These are phyloP conservation scores for Gossypium schwendimanii DNA, from an alignment of 441 rosid genomes.

Conservation along the genomic window DNA sequence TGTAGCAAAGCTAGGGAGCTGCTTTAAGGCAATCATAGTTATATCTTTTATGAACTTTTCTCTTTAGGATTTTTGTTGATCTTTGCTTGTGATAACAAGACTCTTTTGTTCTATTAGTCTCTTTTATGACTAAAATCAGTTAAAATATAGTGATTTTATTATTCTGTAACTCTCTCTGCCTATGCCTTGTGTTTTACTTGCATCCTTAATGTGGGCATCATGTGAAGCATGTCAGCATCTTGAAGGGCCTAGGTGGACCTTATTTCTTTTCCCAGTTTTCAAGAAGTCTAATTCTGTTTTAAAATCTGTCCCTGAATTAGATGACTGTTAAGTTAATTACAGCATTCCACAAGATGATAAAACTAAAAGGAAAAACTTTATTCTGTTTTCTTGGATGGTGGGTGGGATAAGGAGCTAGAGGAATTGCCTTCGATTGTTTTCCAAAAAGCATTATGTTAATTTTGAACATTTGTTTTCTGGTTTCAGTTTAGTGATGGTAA, in stretches of 20 bases:
- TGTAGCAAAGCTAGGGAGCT: not conserved
- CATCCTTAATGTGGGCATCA: not conserved
- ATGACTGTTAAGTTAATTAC: not conserved
- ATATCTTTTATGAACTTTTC: not conserved
- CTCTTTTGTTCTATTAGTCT: not conserved
- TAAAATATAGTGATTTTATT: not conserved
- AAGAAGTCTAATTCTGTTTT: not conserved
- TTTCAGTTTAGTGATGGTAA: not conserved
- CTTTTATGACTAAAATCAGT: not conserved
- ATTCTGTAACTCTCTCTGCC: not conserved
- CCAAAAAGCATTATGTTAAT: not conserved
- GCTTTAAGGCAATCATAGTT: not conserved
- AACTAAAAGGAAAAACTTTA: not conserved
- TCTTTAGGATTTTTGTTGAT: not conserved
- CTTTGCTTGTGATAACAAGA: not conserved
- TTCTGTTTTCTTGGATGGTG: constrained; percentile 11
- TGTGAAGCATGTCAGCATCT: not conserved
- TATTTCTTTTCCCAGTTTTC: not conserved
- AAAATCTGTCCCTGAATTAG: not conserved
- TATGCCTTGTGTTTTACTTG: not conserved
- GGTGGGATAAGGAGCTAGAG: constrained; percentile 34
- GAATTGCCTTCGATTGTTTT: constrained; percentile 9
- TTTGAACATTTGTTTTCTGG: not conserved
- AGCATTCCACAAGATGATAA: not conserved
- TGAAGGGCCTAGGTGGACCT: no score